Evolutionary conservation across 805 yeast species (phyloP), one percentile per base, ranked within the genome.

Genomic region (Helenozyma baotianmanensis): DNA sequence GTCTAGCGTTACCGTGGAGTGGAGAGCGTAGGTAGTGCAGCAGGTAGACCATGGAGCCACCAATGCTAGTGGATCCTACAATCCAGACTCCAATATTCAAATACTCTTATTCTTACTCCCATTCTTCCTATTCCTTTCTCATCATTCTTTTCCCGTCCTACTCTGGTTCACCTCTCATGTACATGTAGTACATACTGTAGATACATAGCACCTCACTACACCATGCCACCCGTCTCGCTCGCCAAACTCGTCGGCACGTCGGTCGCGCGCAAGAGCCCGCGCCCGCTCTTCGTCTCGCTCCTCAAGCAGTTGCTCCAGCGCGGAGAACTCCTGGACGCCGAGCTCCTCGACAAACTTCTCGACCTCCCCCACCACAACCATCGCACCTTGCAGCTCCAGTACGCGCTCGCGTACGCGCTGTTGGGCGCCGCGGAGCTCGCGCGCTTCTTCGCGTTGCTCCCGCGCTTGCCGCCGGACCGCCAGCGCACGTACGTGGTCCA

Each of bases 281-380:
- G 45, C 23, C 51, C 48, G 31, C 46, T 47, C 11, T 64, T 64
- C 37, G 38, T 47, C 4, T 38, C 49, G 4, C 45, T 64, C 12
- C 53, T 48, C 36, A 43, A 46, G 25, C 65, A 62, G 38, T 43
- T 64, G 17, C 50, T 53, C 18, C 38, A 45, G 11, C 38, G 36
- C 13, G 34, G 36, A 2, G 36, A 50, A 3, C 41, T 60, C 6
- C 25, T 43, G 5, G 51, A 53, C 12, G 39, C 46, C 14, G 60
- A 62, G 26, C 57, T 53, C 33, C 29, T 48, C 21, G 43, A 53
- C n/a, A 38, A 39, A 14, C 39, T 63, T 4, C 40, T 62, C 10
- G 58, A 56, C 23, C 38, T 53, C 10, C 26, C 35, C 14, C 26
- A 23, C 11, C 14, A 12, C 14, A n/a, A n/a, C n/a, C n/a, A n/a